Base-by-base conservation (phyloP, 176 grass and related monocot genomes). In the Alloteropsis semialata region DNA sequence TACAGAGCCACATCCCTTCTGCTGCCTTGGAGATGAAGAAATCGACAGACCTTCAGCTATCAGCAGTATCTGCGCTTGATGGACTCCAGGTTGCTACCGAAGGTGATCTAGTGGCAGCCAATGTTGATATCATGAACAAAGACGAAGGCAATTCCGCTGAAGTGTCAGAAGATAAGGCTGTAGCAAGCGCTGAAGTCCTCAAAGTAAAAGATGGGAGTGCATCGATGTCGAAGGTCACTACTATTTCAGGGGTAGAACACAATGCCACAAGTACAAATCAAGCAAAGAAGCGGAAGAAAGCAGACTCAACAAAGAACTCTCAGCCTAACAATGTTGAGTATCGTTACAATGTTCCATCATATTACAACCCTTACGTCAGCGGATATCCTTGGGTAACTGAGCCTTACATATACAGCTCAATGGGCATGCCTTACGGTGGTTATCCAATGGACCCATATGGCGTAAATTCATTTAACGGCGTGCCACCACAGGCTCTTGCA, bases 251-350 rank as follows among this genome's bases (percentile, higher is more conserved):
- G 33, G 33, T 81, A 3, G 34, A 88, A 57, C 63, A 56, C 2
- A 77, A 66, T 76, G 24, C 34, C 37, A 50, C 48, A 24, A 85
- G 22, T 30, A n/a, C 45, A 66, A 76, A 84, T 80, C 72, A 82
- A 81, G 27, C 49, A 5, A 86, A 79, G 76, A 87, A 65, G 76
- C 56, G 66, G 13, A 84, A 74, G 85, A 81, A 88, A 76, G 58
- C 72, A 65, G 85, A 41, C 57, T 85, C 82, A 10, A 9, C 64
- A 25, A 84, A 88, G 57, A 53, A 27, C 6, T 46, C 8, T 45
- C 65, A 72, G 19, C 88, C 78, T 45, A 72, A 71, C 45, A 65
- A 64, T 88, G 81, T n/a, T 55, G 78, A 65, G 9, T 82, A 43
- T 82, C 77, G 72, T 21, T 84, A 81, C 43, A 81, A 63, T 17